Percentiles rank a stretch among this genome's conserved stretches.
Conservation (phyloP, 345 rosid genomes). For the Salix exigua region DNA sequence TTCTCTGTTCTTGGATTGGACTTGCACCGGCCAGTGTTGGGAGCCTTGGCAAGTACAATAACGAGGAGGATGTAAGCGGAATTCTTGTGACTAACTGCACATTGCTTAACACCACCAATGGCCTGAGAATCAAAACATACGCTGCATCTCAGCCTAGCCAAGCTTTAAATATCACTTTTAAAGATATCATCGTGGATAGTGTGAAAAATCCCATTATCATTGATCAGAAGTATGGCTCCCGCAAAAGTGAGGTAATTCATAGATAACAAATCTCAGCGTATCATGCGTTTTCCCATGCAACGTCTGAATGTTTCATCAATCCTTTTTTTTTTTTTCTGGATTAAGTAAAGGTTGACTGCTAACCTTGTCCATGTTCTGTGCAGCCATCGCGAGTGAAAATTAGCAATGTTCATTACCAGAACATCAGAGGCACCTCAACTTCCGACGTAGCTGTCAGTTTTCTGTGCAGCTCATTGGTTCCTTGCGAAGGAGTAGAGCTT, state of each 20-base stretch:
- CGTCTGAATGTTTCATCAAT: not conserved
- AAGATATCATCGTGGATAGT: constrained; percentile 29
- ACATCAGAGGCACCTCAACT: constrained; percentile 36
- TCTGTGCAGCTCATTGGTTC: constrained; percentile 28
- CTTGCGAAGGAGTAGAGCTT: constrained; percentile 30
- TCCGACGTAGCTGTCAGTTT: constrained; percentile 24
- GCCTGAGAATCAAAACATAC: constrained; percentile 40
- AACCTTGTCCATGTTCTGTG: not conserved
- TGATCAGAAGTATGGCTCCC: constrained; percentile 37
- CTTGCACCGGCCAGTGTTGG: constrained; percentile 37
- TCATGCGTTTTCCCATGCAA: no score
- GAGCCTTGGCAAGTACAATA: constrained; percentile 35
- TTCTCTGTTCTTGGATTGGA: not conserved
- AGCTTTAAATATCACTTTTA: constrained; percentile 31
- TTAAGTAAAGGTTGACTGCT: no score
- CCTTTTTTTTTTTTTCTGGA: no score
- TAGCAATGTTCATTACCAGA: constrained; percentile 27
- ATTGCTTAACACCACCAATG: constrained; percentile 29
- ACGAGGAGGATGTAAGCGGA: constrained; percentile 31
- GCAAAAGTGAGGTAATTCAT: not conserved
- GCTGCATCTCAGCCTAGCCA: constrained; percentile 9
- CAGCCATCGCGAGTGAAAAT: constrained; percentile 37
- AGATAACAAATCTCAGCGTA: no score
- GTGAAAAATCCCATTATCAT: constrained; percentile 39
- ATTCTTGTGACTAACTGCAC: constrained; percentile 35